Conservation (phyloP, 768 basidiomycete genomes). For the Crucibulum laeve region DNA sequence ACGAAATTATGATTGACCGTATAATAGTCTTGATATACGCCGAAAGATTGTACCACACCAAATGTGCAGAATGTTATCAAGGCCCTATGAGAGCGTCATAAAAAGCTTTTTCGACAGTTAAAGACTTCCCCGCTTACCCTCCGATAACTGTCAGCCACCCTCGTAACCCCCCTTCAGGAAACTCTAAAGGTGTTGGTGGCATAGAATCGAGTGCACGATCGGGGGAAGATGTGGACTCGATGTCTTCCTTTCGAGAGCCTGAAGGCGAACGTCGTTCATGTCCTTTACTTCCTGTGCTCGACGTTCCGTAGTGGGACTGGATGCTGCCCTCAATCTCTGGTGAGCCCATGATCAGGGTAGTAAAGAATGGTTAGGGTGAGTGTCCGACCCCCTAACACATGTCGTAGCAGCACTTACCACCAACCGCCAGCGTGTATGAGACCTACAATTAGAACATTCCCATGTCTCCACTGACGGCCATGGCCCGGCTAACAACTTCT, state of each 20-base stretch:
- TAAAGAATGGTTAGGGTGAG: neutral
- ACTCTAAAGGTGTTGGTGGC: conserved; percentile 11
- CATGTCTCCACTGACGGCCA: too few relatives aligned
- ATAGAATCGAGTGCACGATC: neutral
- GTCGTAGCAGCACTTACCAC: too few relatives aligned
- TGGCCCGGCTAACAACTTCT: too few relatives aligned
- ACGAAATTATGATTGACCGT: conserved; percentile 24
- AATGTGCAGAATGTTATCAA: conserved; percentile 45
- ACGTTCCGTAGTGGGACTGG: conserved; percentile 10
- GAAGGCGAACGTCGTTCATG: conserved; percentile 1
- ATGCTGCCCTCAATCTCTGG: conserved; percentile 7
- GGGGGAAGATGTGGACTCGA: neutral
- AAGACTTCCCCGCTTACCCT: conserved; percentile 27
- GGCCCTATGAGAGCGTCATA: conserved; percentile 23
- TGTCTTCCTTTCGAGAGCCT: neutral
- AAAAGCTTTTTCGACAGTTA: neutral
- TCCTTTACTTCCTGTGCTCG: conserved; percentile 15
- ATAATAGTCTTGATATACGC: conserved; percentile 52
- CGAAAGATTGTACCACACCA: conserved; percentile 44
- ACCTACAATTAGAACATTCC: too few relatives aligned
- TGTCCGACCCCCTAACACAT: neutral
- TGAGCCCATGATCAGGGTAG: conserved; percentile 9
- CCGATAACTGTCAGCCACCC: conserved; percentile 44
- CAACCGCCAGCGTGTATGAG: too few relatives aligned
- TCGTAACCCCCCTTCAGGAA: conserved; percentile 40